Percentiles rank a stretch among this genome's conserved stretches.
phyloP scores from a whole-genome alignment of 371 early-diverging fungal species.

The Fennellomyces sp. region DNA sequence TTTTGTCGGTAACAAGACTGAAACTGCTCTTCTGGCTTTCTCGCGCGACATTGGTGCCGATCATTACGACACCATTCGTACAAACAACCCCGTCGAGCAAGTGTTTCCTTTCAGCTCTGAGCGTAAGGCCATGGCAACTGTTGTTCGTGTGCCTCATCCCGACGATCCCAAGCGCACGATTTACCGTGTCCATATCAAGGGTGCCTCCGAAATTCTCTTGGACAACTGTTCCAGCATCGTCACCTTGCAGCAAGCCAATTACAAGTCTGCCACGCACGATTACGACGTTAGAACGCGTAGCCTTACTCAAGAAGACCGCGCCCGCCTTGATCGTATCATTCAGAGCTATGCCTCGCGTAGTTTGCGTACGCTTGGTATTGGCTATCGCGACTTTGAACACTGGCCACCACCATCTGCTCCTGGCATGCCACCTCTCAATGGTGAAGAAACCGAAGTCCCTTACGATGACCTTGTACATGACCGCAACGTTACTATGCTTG shows the following conservation, averaged over 20 bases:
- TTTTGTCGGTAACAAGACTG: conserved; percentile 90
- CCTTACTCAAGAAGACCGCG: conserved; percentile 42
- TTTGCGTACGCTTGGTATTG: conserved; percentile 71
- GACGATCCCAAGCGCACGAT: conserved; percentile 23
- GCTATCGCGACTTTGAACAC: conserved; percentile 69
- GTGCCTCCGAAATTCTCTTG: conserved; percentile 88
- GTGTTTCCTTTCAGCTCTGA: conserved; percentile 84
- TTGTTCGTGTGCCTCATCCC: conserved; percentile 56
- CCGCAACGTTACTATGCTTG: conserved; percentile 52
- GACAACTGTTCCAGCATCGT: conserved; percentile 32
- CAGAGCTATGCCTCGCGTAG: conserved; percentile 59
- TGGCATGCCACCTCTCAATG: neutral
- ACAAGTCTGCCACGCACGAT: conserved; percentile 25
- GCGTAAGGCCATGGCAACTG: conserved; percentile 86
- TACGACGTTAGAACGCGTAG: conserved; percentile 55
- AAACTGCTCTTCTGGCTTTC: conserved; percentile 81
- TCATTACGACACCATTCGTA: conserved; percentile 53
- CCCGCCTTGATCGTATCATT: conserved; percentile 58
- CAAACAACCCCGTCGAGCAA: conserved; percentile 52
- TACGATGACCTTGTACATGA: conserved; percentile 48
- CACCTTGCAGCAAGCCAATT: conserved; percentile 31
- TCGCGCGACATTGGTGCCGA: conserved; percentile 55
- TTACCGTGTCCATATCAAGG: conserved; percentile 80
- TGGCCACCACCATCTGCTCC: conserved; percentile 46
- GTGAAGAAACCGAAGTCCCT: conserved; percentile 28